A percentile compares a stretch with the other conserved stretches of the same genome.
Conservation (phyloP, 73 alveolate genomes). For the Breviolum minutum region DNA sequence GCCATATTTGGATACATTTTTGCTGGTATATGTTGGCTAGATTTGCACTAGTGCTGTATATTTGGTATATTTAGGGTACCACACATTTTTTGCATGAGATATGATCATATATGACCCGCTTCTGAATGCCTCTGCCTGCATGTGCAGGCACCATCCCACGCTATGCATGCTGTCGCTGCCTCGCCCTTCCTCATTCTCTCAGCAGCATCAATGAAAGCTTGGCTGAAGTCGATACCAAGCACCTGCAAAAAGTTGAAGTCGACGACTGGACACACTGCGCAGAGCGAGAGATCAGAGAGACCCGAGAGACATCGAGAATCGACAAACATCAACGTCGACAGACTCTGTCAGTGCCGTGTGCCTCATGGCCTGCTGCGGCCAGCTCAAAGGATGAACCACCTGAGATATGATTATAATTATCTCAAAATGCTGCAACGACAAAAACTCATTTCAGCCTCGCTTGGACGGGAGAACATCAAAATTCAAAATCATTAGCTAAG, state of each 20-base stretch:
- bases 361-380: constrained; percentile 71
- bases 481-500: too few species aligned
- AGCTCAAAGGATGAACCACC: constrained; percentile 94
- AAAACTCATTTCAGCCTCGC: background rate
- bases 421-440: background rate
- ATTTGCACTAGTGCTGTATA: too few species aligned
- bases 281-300: too few species aligned
- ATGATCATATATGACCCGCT: too few species aligned
- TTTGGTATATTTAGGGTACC: too few species aligned
- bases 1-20: background rate
- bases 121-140: too few species aligned
- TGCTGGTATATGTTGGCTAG: background rate
- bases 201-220: constrained; percentile 84
- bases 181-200: constrained; percentile 69
- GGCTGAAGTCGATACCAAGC: constrained; percentile 91
- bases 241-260: constrained; percentile 29
- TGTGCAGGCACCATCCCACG: background rate
- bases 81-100: too few species aligned
- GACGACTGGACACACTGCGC: too few species aligned
- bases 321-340: too few species aligned
- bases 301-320: background rate
- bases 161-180: background rate
- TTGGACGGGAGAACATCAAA: too few species aligned
- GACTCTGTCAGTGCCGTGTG: too few species aligned
- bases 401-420: background rate